A percentile compares a stretch with the other conserved stretches of the same genome.
Conservation (phyloP, 768 basidiomycete genomes). For the Cubamyces sp. region DNA sequence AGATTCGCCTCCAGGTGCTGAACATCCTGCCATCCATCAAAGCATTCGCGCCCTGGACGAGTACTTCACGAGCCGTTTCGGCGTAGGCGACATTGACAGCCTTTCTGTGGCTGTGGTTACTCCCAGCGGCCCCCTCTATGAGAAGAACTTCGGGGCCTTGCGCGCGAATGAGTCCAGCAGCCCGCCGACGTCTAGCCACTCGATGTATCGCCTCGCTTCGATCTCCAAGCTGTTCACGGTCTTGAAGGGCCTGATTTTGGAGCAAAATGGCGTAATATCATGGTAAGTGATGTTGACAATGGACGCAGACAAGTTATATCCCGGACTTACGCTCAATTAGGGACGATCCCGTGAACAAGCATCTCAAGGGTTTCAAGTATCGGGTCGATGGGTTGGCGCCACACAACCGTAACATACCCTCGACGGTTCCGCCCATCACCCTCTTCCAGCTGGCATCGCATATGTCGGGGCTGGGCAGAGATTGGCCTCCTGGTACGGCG, state of each 20-base stretch:
- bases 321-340: constrained; percentile 38
- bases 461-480: constrained; percentile 40
- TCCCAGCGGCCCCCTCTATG: constrained; percentile 48
- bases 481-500: constrained; percentile 42
- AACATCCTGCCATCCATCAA: constrained; percentile 25
- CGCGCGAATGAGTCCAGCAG: constrained; percentile 16
- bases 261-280: constrained; percentile 44
- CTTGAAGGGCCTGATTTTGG: constrained; percentile 51
- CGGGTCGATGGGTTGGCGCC: constrained; percentile 27
- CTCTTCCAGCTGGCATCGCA: constrained; percentile 37
- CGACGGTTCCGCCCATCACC: constrained; percentile 25
- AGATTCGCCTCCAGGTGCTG: constrained; percentile 23
- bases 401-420: background rate
- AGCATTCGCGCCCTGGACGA: constrained; percentile 19
- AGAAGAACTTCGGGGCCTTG: constrained; percentile 45
- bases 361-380: constrained; percentile 44
- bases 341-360: constrained; percentile 55
- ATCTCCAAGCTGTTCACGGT: constrained; percentile 56
- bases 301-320: background rate
- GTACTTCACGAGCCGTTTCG: constrained; percentile 23
- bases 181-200: constrained; percentile 37
- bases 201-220: constrained; percentile 56
- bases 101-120: constrained; percentile 54
- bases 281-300: constrained; percentile 29
- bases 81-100: constrained; percentile 48